Evolutionary conservation across 176 grass and related monocot species (phyloP).

Genomic region (Aegilops speltoides): DNA sequence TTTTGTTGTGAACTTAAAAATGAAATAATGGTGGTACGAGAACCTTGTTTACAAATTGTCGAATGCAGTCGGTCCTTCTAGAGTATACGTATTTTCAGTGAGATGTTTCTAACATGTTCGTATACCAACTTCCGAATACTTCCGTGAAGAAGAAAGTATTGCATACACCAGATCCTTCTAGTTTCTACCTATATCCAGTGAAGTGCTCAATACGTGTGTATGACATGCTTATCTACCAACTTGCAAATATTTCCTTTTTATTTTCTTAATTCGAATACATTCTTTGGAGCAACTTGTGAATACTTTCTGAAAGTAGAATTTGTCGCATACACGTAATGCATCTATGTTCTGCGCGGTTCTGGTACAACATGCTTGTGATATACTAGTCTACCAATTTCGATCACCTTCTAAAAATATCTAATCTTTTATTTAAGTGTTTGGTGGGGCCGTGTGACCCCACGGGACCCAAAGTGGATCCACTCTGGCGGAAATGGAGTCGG

Average conservation of each 20-base stretch:
- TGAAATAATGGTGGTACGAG: not conserved
- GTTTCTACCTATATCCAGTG: not conserved
- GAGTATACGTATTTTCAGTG: not conserved
- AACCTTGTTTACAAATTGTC: not conserved
- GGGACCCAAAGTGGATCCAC: conserved; percentile 17
- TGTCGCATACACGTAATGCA: not conserved
- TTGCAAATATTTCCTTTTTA: conserved; percentile 10
- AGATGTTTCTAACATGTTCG: not conserved
- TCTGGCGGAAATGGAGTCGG: conserved; percentile 57
- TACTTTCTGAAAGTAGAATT: not conserved
- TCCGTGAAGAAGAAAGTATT: not conserved
- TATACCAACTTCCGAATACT: not conserved
- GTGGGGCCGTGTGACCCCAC: conserved; percentile 35
- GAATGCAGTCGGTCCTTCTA: not conserved
- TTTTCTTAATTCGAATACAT: not conserved
- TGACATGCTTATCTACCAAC: conserved; percentile 20
- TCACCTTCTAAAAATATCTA: conserved; percentile 16
- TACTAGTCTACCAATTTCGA: conserved; percentile 22
- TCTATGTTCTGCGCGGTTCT: not conserved
- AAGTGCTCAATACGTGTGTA: not conserved
- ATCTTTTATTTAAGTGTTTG: conserved; percentile 36
- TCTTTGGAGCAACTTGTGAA: not conserved
- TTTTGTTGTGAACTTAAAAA: not conserved
- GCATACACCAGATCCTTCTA: not conserved
- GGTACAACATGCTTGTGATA: not conserved